Percentiles rank a stretch among this genome's conserved stretches.
phyloP scores from a whole-genome alignment of 192 early-diverging fungal genomes.

The Rhizoclosmatium sp. region DNA sequence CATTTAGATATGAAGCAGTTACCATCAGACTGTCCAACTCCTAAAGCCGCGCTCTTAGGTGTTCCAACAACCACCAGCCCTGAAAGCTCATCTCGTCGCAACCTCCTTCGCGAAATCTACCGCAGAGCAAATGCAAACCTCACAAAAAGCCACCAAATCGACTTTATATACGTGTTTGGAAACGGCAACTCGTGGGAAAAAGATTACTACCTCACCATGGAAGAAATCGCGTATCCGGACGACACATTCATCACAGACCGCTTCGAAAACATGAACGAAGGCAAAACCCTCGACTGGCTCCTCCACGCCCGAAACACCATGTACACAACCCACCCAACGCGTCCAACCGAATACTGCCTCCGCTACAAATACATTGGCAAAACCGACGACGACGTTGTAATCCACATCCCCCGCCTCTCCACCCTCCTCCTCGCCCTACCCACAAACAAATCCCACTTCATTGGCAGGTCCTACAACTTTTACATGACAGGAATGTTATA shows the following conservation, averaged over 20 bases:
- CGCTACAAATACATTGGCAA: conserved; percentile 15
- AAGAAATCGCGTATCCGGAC: neutral
- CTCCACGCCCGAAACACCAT: neutral
- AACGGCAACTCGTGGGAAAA: too few relatives aligned
- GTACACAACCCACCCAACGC: neutral
- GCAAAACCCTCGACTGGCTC: conserved; percentile 24
- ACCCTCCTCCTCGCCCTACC: neutral
- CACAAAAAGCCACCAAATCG: too few relatives aligned
- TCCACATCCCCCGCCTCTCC: conserved; percentile 14
- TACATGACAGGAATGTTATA: conserved; percentile 8
- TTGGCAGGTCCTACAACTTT: neutral
- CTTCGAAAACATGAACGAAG: neutral
- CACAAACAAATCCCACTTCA: neutral
- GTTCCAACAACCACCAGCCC: too few relatives aligned
- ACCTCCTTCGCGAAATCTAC: too few relatives aligned
- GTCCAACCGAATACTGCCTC: neutral
- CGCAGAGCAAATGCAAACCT: too few relatives aligned
- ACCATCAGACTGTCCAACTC: too few relatives aligned
- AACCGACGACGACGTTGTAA: conserved; percentile 14
- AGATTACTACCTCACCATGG: too few relatives aligned
- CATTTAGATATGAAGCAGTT: too few relatives aligned
- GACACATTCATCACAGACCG: neutral
- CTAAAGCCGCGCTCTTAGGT: too few relatives aligned
- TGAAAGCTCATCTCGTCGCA: too few relatives aligned
- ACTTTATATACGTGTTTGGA: too few relatives aligned